These are phyloP conservation scores for Penicillium bovifimosum DNA, from an alignment of 495 filamentous ascomycete species.

Conservation along the genomic window DNA sequence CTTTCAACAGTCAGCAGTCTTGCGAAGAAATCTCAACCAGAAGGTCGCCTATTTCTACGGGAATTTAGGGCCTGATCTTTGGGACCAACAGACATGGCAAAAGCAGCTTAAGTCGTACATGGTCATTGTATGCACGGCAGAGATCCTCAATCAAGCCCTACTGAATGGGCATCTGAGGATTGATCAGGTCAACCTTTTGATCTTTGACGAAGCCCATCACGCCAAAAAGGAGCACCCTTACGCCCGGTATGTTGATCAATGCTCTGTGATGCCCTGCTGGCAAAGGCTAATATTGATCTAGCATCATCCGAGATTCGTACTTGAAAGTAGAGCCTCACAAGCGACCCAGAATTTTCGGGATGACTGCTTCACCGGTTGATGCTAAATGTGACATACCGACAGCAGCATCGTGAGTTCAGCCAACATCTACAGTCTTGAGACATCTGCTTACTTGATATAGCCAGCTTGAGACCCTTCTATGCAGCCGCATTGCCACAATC, in stretches of 20 bases:
- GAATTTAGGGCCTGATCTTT: conserved; percentile 60
- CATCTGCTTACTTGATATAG: conserved; percentile 27
- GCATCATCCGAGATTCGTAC: conserved; percentile 87
- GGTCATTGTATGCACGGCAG: conserved; percentile 92
- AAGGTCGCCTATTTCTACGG: conserved; percentile 76
- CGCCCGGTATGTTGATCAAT: conserved; percentile 46
- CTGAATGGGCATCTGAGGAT: conserved; percentile 77
- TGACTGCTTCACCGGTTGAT: conserved; percentile 98
- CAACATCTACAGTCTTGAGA: not conserved
- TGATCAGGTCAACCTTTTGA: conserved; percentile 77
- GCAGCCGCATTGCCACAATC: conserved; percentile 79
- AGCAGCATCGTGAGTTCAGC: conserved; percentile 52
- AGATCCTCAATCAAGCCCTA: conserved; percentile 75
- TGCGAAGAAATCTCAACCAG: conserved; percentile 78
- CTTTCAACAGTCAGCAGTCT: conserved; percentile 81
- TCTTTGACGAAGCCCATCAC: conserved; percentile 97
- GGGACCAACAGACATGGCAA: conserved; percentile 63
- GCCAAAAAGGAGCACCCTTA: conserved; percentile 93
- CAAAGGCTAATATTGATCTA: conserved; percentile 20
- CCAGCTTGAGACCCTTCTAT: conserved; percentile 70
- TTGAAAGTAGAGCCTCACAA: conserved; percentile 35
- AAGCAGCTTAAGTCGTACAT: conserved; percentile 63
- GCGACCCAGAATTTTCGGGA: conserved; percentile 82
- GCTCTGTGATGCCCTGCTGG: not conserved
- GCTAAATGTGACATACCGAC: conserved; percentile 62